Base-by-base conservation (phyloP, 75 land plant genomes). In the Pinus albicaulis region DNA sequence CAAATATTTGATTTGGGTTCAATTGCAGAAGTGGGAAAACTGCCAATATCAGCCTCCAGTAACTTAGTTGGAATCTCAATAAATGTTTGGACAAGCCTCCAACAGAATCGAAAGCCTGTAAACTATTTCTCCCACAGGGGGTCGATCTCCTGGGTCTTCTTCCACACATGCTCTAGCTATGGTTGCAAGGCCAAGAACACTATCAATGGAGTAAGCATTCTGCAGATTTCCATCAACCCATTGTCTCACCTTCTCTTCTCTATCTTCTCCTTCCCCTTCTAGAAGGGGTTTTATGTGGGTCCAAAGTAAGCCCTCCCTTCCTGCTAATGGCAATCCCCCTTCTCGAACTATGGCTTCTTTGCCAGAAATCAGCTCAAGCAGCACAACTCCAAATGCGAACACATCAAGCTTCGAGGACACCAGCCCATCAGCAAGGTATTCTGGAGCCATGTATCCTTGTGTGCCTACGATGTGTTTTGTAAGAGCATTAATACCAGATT, bases 391-490 rank as follows among this genome's bases (percentile, higher is more conserved):
- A 63, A 76, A 86, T 11, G 88, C 88, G 57, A 73, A 86, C 1
- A 86, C 86, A 52, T 86, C 88, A 20, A 91, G 87, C 72, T 87
- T 96, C 14, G 93, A 76, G 4, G 92, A 85, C 19, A 96, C 92
- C 5, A 89, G 57, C 8, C 99, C 99, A 57, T 90, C 90, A 14
- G 79, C 71, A 7, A 96, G 68, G 55, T 96, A 94, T 80, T 96
- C 99, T 0, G 99, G 99, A 1, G 97, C 91, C 73, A 92, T 86
- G 81, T 96, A 96, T 17, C 99, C 99, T 38, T 78, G 81, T 1
- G 98, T 96, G 24, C 99, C 99, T 44, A 86, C 85, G 34, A 96
- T 90, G 89, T 94, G 89, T 83, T 86, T 81, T 17, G 99, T 96
- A 60, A 88, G 83, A 74, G 86, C 83, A 38, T 86, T 83, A 83